A percentile compares a stretch with the other conserved stretches of the same genome.
These are phyloP conservation scores for Globisporangium radiosum DNA, from an alignment of 352 stramenopile genomes.

Conservation along the genomic window DNA sequence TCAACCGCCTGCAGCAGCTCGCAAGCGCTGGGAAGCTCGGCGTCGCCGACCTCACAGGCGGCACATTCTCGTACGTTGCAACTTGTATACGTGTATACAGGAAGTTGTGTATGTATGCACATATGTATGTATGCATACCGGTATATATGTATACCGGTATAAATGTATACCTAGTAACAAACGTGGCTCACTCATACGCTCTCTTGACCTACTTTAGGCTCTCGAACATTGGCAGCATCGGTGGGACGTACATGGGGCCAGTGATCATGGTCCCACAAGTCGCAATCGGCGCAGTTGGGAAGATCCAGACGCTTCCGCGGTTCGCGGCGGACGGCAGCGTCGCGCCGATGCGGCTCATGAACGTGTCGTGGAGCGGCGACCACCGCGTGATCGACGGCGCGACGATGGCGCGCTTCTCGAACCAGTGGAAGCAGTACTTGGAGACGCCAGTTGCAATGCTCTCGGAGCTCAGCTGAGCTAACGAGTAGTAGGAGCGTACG, in stretches of 20 bases:
- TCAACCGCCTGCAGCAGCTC: constrained; percentile 87
- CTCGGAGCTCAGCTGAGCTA: constrained; percentile 75
- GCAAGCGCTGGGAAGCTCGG: constrained; percentile 72
- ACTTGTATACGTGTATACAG: constrained; percentile 2
- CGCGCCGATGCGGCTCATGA: constrained; percentile 88
- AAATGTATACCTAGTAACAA: too few species aligned
- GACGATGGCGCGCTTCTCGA: constrained; percentile 97
- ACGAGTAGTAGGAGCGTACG: neutral
- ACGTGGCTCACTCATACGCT: neutral
- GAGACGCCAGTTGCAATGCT: constrained; percentile 93
- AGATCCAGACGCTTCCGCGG: constrained; percentile 94
- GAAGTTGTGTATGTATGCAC: neutral
- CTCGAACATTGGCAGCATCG: constrained; percentile 94
- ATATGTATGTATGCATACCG: too few species aligned
- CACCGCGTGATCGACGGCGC: constrained; percentile 98
- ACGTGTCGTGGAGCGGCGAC: constrained; percentile 97
- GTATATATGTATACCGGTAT: too few species aligned
- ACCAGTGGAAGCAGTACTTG: constrained; percentile 94
- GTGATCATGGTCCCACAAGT: constrained; percentile 95
- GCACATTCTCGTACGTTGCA: constrained; percentile 84
- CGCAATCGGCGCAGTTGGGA: constrained; percentile 95
- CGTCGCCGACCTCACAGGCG: constrained; percentile 83
- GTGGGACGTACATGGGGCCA: constrained; percentile 96
- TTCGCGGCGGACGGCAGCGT: constrained; percentile 87
- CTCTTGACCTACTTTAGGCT: constrained; percentile 27